Evolutionary conservation across 1,284 basidiomycete genomes (phyloP).

Genomic region (Papiliotrema fonsecae): DNA sequence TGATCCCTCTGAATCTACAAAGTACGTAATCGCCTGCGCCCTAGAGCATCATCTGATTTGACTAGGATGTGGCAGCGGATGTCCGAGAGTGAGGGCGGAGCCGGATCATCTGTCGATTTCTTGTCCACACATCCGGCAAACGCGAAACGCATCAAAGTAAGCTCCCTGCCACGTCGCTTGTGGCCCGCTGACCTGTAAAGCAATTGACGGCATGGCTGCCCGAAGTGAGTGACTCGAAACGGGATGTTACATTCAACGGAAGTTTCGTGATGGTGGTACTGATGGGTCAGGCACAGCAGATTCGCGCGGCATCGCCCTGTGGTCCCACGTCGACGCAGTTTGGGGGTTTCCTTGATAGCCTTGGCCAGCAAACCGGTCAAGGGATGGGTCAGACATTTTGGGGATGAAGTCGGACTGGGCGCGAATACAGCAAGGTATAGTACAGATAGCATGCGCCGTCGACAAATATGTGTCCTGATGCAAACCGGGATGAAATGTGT

Average conservation of each 20-base stretch:
- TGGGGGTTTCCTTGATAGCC: constrained; percentile 35
- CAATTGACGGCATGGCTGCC: constrained; percentile 38
- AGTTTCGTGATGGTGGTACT: not conserved
- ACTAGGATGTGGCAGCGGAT: constrained; percentile 65
- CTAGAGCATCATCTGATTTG: constrained; percentile 1
- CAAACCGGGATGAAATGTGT: not conserved
- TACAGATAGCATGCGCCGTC: no score
- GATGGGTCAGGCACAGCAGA: constrained; percentile 29
- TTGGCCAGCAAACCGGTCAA: constrained; percentile 10
- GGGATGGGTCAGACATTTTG: constrained; percentile 14
- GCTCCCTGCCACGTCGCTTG: constrained; percentile 16
- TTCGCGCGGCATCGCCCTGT: constrained; percentile 38
- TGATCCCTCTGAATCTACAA: constrained; percentile 56
- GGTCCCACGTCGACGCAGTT: constrained; percentile 28
- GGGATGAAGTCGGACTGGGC: constrained; percentile 6
- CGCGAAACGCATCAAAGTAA: constrained; percentile 63
- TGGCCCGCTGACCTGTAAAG: constrained; percentile 5
- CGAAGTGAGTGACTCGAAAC: constrained; percentile 21
- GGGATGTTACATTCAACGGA: not conserved
- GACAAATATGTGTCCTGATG: no score
- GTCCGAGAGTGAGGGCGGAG: constrained; percentile 52
- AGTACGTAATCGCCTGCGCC: constrained; percentile 50
- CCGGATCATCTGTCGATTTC: constrained; percentile 40
- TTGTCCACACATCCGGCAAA: constrained; percentile 68
- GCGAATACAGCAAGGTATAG: not conserved